Conservation (phyloP, 2,329 filamentous ascomycete species). For the Fusarium sp. region DNA sequence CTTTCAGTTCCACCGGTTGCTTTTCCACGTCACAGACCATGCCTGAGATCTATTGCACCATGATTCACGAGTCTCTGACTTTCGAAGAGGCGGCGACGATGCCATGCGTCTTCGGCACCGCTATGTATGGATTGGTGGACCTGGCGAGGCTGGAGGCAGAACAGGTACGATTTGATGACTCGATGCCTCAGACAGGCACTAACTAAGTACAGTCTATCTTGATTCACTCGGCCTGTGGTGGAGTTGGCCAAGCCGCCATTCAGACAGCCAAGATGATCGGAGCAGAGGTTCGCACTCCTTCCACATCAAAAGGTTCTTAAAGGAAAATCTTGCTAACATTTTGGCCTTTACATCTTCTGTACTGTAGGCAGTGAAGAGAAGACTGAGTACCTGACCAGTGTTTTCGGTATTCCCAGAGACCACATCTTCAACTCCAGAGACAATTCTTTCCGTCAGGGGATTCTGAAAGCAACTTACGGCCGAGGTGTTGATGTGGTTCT, state of each 20-base stretch:
- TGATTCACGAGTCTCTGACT: slow-evolving; percentile 50
- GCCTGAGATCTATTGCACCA: slow-evolving; percentile 37
- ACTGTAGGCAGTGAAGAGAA: slow-evolving; percentile 55
- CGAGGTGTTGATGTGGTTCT: slow-evolving; percentile 54
- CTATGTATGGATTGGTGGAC: slow-evolving; percentile 35
- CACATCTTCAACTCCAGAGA: slow-evolving; percentile 52
- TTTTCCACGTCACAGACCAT: slow-evolving; percentile 30
- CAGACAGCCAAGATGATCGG: slow-evolving; percentile 46
- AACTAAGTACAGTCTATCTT: slow-evolving; percentile 46
- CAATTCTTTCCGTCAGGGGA: slow-evolving; percentile 46
- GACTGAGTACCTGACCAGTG: slow-evolving; percentile 45
- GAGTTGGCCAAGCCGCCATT: slow-evolving; percentile 50
- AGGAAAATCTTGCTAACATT: neutral
- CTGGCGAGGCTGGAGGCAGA: slow-evolving; percentile 10
- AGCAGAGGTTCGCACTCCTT: slow-evolving; percentile 49
- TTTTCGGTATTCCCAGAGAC: slow-evolving; percentile 47
- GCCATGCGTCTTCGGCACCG: slow-evolving; percentile 49
- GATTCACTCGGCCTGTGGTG: slow-evolving; percentile 51
- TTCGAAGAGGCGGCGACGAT: slow-evolving; percentile 53
- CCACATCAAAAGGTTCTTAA: neutral
- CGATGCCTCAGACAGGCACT: neutral
- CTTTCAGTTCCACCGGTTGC: slow-evolving; percentile 47
- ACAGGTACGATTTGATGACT: slow-evolving; percentile 4
- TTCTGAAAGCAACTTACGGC: slow-evolving; percentile 45
- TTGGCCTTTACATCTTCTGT: neutral